Percentiles rank a stretch among this genome's conserved stretches.
phyloP scores from a whole-genome alignment of 768 basidiomycete genomes.

The Phylloporus sp. region DNA sequence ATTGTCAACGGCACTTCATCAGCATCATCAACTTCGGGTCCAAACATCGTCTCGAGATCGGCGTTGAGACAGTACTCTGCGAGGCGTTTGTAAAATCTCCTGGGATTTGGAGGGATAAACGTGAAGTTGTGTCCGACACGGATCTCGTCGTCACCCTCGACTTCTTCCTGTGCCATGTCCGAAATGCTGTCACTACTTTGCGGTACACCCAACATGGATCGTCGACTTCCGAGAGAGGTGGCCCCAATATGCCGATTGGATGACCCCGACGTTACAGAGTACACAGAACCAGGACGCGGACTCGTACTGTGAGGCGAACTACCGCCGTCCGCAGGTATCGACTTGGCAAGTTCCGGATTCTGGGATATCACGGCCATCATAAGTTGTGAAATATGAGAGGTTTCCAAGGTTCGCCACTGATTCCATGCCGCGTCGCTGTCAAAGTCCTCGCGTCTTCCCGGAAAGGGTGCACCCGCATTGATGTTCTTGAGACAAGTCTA shows the following conservation, averaged over 20 bases:
- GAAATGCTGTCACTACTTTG: conserved; percentile 29
- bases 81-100: conserved; percentile 79
- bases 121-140: conserved; percentile 77
- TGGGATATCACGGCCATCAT: conserved; percentile 83
- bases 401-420: conserved; percentile 79
- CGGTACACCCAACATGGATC: conserved; percentile 47
- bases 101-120: conserved; percentile 86
- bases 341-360: conserved; percentile 84
- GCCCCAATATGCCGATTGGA: conserved; percentile 54
- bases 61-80: conserved; percentile 77
- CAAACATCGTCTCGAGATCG: conserved; percentile 87
- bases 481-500: conserved; percentile 88
- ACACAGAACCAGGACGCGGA: conserved; percentile 55
- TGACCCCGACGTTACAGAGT: conserved; percentile 38
- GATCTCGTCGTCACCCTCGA: conserved; percentile 64
- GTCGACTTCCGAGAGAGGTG: conserved; percentile 63
- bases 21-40: conserved; percentile 87
- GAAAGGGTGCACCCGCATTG: conserved; percentile 77
- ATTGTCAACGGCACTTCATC: conserved; percentile 96
- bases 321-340: conserved; percentile 52
- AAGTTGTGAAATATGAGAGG: conserved; percentile 79
- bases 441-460: conserved; percentile 86
- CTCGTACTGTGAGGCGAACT: conserved; percentile 19
- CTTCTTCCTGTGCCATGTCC: conserved; percentile 36
- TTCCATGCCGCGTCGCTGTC: conserved; percentile 77